Evolutionary conservation across 2,329 filamentous ascomycete species (phyloP).

Genomic region (Penicillium thymicola): DNA sequence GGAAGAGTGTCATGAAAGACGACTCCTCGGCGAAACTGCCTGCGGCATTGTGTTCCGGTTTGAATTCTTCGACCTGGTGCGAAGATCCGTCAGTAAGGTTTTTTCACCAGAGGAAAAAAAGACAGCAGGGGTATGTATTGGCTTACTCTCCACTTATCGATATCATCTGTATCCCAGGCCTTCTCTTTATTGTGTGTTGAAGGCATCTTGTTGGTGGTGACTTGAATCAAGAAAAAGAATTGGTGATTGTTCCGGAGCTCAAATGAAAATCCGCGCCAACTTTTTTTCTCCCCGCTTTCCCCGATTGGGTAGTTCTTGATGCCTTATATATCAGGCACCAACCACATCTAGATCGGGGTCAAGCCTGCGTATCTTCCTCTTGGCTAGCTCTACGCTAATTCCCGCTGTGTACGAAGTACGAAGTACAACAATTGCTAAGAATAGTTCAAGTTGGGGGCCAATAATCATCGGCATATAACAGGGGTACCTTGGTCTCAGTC

Average conservation of each 20-base stretch:
- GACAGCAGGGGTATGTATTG: background rate
- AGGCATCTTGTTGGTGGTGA: slow-evolving; percentile 59
- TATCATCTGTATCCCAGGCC: slow-evolving; percentile 93
- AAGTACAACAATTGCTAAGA: background rate
- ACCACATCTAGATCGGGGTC: background rate
- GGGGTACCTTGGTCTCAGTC: background rate
- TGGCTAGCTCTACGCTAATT: background rate
- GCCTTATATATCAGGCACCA: slow-evolving; percentile 3
- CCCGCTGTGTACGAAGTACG: background rate
- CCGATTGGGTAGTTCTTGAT: slow-evolving; percentile 12
- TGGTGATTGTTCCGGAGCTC: slow-evolving; percentile 17
- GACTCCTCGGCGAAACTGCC: slow-evolving; percentile 92
- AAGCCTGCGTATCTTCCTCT: background rate
- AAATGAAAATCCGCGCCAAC: slow-evolving; percentile 26
- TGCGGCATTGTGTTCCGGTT: slow-evolving; percentile 74
- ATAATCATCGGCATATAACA: background rate
- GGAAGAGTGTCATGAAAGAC: slow-evolving; percentile 78
- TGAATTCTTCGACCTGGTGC: slow-evolving; percentile 73
- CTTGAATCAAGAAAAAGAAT: slow-evolving; percentile 6
- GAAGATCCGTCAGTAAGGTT: background rate
- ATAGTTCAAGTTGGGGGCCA: background rate
- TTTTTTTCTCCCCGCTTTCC: slow-evolving; percentile 28
- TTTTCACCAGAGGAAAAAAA: background rate
- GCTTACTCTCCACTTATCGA: slow-evolving; percentile 90
- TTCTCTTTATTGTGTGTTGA: slow-evolving; percentile 87